Percentiles rank a stretch among this genome's conserved stretches.
phyloP scores from a whole-genome alignment of 148 eudicot species.

The Heliamphora exappendiculata region DNA sequence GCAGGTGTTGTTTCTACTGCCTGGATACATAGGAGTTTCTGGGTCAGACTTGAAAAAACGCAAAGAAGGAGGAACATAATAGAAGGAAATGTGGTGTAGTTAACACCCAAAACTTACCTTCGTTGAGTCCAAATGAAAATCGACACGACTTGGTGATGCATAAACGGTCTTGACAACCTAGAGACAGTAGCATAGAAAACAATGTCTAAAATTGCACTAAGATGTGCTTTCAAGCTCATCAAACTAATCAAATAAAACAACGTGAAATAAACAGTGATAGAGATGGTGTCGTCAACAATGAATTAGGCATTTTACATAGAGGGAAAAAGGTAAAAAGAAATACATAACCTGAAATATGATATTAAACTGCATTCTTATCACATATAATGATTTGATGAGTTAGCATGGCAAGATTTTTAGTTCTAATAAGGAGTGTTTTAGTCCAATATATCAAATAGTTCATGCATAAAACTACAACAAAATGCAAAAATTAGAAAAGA shows the following conservation, averaged over 20 bases:
- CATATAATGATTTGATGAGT: too few relatives aligned
- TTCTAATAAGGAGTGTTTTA: too few relatives aligned
- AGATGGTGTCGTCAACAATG: not conserved
- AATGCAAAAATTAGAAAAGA: too few relatives aligned
- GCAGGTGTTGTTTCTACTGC: slow-evolving; percentile 93
- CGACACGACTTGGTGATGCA: slow-evolving; percentile 96
- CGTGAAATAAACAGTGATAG: not conserved
- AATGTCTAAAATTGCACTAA: not conserved
- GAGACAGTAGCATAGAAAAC: slow-evolving; percentile 4
- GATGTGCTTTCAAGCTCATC: slow-evolving; percentile 7
- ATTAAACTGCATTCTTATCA: too few relatives aligned
- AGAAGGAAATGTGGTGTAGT: not conserved
- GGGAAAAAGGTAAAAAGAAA: not conserved
- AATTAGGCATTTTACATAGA: not conserved
- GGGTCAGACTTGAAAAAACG: slow-evolving; percentile 1
- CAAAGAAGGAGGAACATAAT: not conserved
- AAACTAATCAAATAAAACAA: slow-evolving; percentile 5
- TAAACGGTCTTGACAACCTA: slow-evolving; percentile 98
- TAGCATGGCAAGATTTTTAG: too few relatives aligned
- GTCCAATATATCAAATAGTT: too few relatives aligned
- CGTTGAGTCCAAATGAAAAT: slow-evolving; percentile 93
- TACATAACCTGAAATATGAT: not conserved
- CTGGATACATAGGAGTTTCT: slow-evolving; percentile 33
- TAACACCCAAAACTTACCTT: slow-evolving; percentile 52
- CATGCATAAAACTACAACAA: too few relatives aligned